Base-by-base conservation (phyloP, 768 basidiomycete genomes). In the Mycena pura region DNA sequence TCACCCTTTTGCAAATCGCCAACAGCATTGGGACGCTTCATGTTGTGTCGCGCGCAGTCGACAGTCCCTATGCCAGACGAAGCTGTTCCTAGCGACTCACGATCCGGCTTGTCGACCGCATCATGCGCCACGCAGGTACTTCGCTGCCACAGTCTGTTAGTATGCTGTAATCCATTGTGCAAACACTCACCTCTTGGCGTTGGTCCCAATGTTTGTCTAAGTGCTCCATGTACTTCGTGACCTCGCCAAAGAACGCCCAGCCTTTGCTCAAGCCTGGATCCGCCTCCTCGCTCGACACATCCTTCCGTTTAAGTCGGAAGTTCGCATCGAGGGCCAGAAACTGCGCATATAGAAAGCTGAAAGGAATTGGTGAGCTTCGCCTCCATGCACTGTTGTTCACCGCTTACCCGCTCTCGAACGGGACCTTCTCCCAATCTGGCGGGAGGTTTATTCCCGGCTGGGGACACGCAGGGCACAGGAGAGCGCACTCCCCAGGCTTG, bases 1-100 rank as follows among this genome's bases (percentile, higher is more conserved):
- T 70, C 69, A 5, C 69, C 69, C 25, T 46, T 32, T 40, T 67
- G 69, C 14, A 69, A 52, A 50, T 70, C 69, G 22, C 56, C 69
- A 2, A 70, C 56, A 19, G 66, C 65, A 25, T 43, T 27, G 11
- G 41, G 31, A 17, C 64, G 65, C 25, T 52, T 41, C 25, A 69
- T 43, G 29, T 52, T 32, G 53, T 52, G 51, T 14, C 68, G 54
- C 15, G 57, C 51, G 40, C 58, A 55, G 29, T 31, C 53, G 5
- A 53, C 49, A 3, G 53, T 41, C 14, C 60, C 66, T 17, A 68
- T 61, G 3, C 66, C 66, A 2, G 61, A 64, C 24, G 31, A 51
- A 10, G 38, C 51, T 24, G 51, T 52, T 13, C 24, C 38, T 6
- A 34, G 43, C 2, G 41, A 17, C 14, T 56, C 54, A 5, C 34